phyloP scores from a whole-genome alignment of 2,329 filamentous ascomycete species.

The Diaporthe sp. region DNA sequence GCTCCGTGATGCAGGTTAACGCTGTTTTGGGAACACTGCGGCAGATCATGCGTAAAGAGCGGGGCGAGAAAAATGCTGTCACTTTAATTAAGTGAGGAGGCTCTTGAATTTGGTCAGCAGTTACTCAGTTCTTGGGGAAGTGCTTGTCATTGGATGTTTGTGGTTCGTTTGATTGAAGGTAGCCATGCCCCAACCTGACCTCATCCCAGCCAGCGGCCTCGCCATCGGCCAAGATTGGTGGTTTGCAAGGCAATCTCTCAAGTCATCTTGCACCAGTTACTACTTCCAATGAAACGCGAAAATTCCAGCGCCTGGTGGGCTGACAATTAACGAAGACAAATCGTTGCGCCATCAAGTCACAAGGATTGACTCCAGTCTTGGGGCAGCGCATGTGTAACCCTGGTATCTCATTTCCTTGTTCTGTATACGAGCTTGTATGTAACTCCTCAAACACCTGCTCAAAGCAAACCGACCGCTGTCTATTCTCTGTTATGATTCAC shows the following conservation, averaged over 20 bases:
- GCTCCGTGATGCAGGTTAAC: background rate
- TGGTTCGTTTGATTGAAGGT: background rate
- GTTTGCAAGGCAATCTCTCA: background rate
- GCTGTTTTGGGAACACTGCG: background rate
- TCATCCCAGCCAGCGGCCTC: background rate
- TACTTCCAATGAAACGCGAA: too few species aligned
- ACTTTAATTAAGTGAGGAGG: background rate
- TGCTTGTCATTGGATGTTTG: background rate
- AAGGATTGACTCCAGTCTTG: background rate
- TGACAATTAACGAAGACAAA: background rate
- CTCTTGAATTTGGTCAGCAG: slow-evolving; percentile 3
- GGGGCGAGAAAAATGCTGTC: background rate
- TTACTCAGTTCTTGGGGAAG: background rate
- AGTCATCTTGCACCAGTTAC: background rate
- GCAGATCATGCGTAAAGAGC: background rate
- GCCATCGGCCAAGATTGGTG: background rate
- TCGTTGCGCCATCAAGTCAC: background rate
- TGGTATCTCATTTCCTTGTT: background rate
- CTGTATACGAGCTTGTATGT: background rate
- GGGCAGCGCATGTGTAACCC: background rate
- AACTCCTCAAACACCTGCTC: background rate
- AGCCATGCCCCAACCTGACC: background rate
- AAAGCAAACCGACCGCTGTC: background rate
- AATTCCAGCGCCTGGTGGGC: background rate
- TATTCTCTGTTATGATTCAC: background rate